Percentiles rank a stretch among this genome's conserved stretches.
Evolutionary conservation across 1,284 basidiomycete genomes (phyloP).

Genomic region (Vanrija humicola): DNA sequence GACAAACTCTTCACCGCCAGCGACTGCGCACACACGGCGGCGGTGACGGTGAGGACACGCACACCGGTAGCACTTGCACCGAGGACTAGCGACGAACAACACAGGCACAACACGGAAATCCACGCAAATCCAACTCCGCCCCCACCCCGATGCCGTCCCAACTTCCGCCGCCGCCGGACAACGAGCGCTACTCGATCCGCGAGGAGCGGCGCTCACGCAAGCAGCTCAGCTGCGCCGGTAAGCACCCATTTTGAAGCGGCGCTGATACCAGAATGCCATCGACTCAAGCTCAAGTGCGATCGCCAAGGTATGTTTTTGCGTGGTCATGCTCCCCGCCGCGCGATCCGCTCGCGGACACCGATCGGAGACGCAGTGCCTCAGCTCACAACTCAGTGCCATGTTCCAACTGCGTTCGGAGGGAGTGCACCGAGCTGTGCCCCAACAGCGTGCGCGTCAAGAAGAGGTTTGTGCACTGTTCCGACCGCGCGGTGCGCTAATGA

Average conservation of each 20-base stretch:
- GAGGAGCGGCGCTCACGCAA: slow-evolving; percentile 13
- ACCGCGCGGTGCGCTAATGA: background rate
- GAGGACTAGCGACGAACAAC: too few species aligned
- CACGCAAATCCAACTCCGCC: too few species aligned
- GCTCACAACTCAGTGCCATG: slow-evolving; percentile 25
- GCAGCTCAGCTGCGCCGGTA: slow-evolving; percentile 22
- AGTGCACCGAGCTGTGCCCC: slow-evolving; percentile 34
- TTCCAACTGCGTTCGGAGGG: slow-evolving; percentile 32
- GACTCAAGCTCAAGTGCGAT: slow-evolving; percentile 34
- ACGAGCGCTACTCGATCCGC: slow-evolving; percentile 12
- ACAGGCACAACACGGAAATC: too few species aligned
- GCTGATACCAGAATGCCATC: slow-evolving; percentile 18
- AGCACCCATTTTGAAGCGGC: too few species aligned
- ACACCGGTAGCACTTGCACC: too few species aligned
- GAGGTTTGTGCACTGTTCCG: slow-evolving; percentile 11
- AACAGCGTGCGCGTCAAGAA: slow-evolving; percentile 25
- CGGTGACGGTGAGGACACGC: too few species aligned
- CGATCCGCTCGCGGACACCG: background rate
- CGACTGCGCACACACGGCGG: too few species aligned
- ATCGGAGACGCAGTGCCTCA: background rate
- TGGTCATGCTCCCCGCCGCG: too few species aligned
- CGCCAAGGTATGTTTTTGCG: slow-evolving; percentile 13
- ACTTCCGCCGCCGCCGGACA: background rate
- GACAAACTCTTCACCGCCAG: too few species aligned
- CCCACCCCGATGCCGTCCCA: too few species aligned